Evolutionary conservation across 78 protist species (phyloP).

Genomic region (Acrasis kona): DNA sequence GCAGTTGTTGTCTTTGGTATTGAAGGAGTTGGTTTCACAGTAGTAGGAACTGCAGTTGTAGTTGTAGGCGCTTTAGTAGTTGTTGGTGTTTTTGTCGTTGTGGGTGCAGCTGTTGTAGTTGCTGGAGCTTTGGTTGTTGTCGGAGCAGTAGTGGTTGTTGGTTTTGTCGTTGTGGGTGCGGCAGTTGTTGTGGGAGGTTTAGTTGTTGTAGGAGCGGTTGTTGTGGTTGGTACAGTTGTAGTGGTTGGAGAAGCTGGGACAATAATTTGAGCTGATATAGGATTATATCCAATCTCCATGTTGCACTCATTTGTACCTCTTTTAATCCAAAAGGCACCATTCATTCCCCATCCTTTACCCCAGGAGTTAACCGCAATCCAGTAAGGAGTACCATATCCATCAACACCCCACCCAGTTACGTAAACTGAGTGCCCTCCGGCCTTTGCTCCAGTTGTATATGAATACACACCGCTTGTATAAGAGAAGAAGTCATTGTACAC

Average conservation of each 20-base stretch:
- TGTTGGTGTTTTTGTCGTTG: neutral
- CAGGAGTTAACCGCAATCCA: no score
- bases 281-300: no score
- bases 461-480: no score
- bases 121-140: neutral
- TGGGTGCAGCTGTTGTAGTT: conserved; percentile 1
- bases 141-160: conserved; percentile 3
- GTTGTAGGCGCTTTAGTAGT: neutral
- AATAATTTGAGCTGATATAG: neutral
- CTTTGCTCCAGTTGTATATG: no score
- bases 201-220: conserved; percentile 1
- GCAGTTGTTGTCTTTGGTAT: neutral
- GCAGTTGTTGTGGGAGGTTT: neutral
- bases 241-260: conserved; percentile 1
- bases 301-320: no score
- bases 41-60: neutral
- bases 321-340: no score
- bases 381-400: no score
- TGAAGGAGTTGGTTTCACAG: conserved; percentile 1
- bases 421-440: no score
- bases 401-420: no score
- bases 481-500: no score
- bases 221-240: neutral
- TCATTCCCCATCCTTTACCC: no score
- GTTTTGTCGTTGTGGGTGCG: neutral